phyloP scores from a whole-genome alignment of 2,329 filamentous ascomycete genomes.

The Microdochium bolleyi region DNA sequence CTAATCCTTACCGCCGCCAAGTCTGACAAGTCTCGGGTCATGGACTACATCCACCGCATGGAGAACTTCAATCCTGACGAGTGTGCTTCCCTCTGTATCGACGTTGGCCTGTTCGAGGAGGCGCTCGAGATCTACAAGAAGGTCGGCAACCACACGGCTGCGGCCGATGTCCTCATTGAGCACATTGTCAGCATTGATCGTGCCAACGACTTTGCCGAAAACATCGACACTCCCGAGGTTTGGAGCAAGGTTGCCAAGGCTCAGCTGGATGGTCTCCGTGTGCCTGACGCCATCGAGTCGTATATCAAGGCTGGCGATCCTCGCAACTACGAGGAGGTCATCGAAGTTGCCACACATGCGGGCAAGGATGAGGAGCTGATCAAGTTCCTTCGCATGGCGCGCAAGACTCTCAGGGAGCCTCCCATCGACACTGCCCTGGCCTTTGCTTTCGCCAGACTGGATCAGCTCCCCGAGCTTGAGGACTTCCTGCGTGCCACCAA shows the following conservation, averaged over 20 bases:
- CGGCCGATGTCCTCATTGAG: constrained; percentile 87
- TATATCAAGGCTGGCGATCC: constrained; percentile 95
- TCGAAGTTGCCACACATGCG: constrained; percentile 88
- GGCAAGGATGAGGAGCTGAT: constrained; percentile 97
- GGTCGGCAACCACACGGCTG: constrained; percentile 78
- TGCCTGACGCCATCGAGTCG: constrained; percentile 88
- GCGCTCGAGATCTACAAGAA: constrained; percentile 99
- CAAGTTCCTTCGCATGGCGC: constrained; percentile 93
- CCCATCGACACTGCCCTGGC: constrained; percentile 89
- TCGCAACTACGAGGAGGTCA: constrained; percentile 87
- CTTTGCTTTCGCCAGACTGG: constrained; percentile 86
- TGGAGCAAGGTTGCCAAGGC: constrained; percentile 99
- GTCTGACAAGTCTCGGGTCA: constrained; percentile 88
- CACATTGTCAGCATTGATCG: constrained; percentile 97
- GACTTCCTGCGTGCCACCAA: constrained; percentile 92
- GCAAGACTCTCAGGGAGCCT: constrained; percentile 91
- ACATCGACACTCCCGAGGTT: constrained; percentile 87
- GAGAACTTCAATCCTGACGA: constrained; percentile 86
- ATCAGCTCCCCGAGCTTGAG: constrained; percentile 87
- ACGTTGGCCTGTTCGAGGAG: constrained; percentile 91
- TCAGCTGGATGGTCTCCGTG: constrained; percentile 88
- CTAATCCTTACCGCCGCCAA: constrained; percentile 95
- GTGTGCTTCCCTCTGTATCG: constrained; percentile 87
- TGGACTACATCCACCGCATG: constrained; percentile 92
- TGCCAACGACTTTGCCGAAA: constrained; percentile 90